Evolutionary conservation across 805 yeast species (phyloP).

Genomic region (Kazachstania bromeliacearum): DNA sequence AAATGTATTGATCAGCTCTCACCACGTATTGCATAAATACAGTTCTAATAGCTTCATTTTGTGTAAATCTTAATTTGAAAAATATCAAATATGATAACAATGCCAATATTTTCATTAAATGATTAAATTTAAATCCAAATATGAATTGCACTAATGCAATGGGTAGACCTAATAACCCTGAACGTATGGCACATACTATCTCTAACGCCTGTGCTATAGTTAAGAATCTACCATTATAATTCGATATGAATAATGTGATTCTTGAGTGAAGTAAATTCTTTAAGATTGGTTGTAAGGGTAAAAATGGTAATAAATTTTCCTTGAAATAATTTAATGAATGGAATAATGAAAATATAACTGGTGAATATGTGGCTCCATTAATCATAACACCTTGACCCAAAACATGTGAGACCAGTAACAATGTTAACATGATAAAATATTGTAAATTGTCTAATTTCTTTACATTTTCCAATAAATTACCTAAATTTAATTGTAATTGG

Average conservation of each 20-base stretch:
- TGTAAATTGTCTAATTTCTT: slow-evolving; percentile 48
- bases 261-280: slow-evolving; percentile 24
- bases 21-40: slow-evolving; percentile 40
- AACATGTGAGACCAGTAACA: slow-evolving; percentile 36
- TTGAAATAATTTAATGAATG: slow-evolving; percentile 54
- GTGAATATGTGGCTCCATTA: slow-evolving; percentile 47
- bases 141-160: slow-evolving; percentile 33
- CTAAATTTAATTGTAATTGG: slow-evolving; percentile 26
- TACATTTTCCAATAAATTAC: slow-evolving; percentile 21
- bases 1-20: slow-evolving; percentile 32
- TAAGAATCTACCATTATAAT: slow-evolving; percentile 37
- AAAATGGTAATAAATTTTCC: slow-evolving; percentile 42
- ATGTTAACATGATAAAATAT: slow-evolving; percentile 41
- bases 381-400: slow-evolving; percentile 30
- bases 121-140: slow-evolving; percentile 20
- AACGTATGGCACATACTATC: slow-evolving; percentile 33
- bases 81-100: slow-evolving; percentile 42
- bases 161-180: slow-evolving; percentile 32
- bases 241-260: slow-evolving; percentile 29
- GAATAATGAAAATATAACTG: slow-evolving; percentile 53
- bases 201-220: slow-evolving; percentile 40
- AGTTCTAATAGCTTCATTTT: slow-evolving; percentile 44
- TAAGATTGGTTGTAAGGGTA: slow-evolving; percentile 29
- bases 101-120: slow-evolving; percentile 31
- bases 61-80: slow-evolving; percentile 51